Evolutionary conservation across 225 moss, liverwort and hornwort genomes (phyloP).

Genomic region (Straminergon stramineum): DNA sequence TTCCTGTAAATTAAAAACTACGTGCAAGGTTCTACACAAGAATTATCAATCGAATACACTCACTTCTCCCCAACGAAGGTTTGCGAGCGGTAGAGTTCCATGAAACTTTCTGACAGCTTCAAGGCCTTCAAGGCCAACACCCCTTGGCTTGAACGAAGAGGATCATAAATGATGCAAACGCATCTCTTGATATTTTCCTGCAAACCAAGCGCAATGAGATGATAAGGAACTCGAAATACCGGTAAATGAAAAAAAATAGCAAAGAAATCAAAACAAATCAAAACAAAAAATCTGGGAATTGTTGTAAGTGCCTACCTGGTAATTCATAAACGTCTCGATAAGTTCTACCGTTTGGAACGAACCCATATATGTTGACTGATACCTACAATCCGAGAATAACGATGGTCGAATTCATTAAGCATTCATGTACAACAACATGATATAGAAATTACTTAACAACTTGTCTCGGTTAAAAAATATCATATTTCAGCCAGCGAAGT

Average conservation of each 20-base stretch:
- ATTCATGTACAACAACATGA: not conserved
- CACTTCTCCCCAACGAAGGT: slow-evolving; percentile 79
- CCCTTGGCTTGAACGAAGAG: slow-evolving; percentile 75
- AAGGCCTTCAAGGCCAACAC: slow-evolving; percentile 80
- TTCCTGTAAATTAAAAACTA: not conserved
- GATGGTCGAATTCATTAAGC: not conserved
- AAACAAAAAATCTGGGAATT: not conserved
- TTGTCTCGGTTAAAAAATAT: not conserved
- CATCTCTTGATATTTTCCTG: slow-evolving; percentile 98
- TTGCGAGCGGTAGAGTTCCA: slow-evolving; percentile 65
- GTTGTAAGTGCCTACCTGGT: slow-evolving; percentile 52
- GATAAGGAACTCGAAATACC: not conserved
- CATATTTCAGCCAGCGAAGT: not conserved
- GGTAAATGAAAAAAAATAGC: not conserved
- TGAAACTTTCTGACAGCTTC: slow-evolving; percentile 74
- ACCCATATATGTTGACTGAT: slow-evolving; percentile 96
- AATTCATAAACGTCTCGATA: slow-evolving; percentile 87
- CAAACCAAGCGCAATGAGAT: not conserved
- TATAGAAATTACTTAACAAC: not conserved
- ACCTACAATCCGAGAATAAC: slow-evolving; percentile 34
- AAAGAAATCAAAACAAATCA: not conserved
- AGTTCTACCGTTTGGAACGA: slow-evolving; percentile 89
- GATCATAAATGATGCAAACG: slow-evolving; percentile 93
- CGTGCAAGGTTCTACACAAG: not conserved
- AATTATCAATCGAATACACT: not conserved